A percentile compares a stretch with the other conserved stretches of the same genome.
Evolutionary conservation across 2,329 filamentous ascomycete species (phyloP).

Genomic region (Blastomyces parvus): DNA sequence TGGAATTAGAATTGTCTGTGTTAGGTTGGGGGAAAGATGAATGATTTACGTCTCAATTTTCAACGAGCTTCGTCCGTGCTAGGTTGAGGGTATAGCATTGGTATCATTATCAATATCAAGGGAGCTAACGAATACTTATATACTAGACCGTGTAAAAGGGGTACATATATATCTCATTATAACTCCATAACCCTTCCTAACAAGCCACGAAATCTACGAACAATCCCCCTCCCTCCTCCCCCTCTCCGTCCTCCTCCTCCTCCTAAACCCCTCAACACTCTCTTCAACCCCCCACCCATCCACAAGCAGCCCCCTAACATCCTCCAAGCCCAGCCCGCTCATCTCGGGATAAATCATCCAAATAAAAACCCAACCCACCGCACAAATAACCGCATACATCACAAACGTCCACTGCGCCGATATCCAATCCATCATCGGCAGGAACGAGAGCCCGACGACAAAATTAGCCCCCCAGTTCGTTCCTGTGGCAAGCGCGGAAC

Average conservation of each 20-base stretch:
- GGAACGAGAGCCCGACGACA: slow-evolving; percentile 71
- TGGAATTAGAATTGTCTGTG: too few relatives aligned
- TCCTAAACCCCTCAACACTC: slow-evolving; percentile 26
- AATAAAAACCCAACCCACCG: slow-evolving; percentile 54
- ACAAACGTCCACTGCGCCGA: slow-evolving; percentile 69
- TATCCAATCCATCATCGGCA: slow-evolving; percentile 73
- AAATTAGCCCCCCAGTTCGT: slow-evolving; percentile 89
- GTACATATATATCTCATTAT: neutral
- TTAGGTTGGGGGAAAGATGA: too few relatives aligned
- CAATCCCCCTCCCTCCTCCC: neutral
- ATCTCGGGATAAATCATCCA: slow-evolving; percentile 80
- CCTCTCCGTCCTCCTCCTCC: neutral
- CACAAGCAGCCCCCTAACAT: slow-evolving; percentile 61
- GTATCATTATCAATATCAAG: neutral
- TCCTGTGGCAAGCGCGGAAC: slow-evolving; percentile 54
- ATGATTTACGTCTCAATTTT: too few relatives aligned
- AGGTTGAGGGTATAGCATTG: neutral
- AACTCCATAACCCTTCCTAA: neutral
- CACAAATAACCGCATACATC: slow-evolving; percentile 65
- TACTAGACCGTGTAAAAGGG: neutral
- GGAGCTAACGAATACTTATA: neutral
- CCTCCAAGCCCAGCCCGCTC: slow-evolving; percentile 69
- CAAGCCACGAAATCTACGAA: neutral
- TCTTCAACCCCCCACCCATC: slow-evolving; percentile 61
- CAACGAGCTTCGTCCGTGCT: too few relatives aligned